phyloP scores from a whole-genome alignment of 345 rosid genomes.

The Eucalyptus guilfoylei region DNA sequence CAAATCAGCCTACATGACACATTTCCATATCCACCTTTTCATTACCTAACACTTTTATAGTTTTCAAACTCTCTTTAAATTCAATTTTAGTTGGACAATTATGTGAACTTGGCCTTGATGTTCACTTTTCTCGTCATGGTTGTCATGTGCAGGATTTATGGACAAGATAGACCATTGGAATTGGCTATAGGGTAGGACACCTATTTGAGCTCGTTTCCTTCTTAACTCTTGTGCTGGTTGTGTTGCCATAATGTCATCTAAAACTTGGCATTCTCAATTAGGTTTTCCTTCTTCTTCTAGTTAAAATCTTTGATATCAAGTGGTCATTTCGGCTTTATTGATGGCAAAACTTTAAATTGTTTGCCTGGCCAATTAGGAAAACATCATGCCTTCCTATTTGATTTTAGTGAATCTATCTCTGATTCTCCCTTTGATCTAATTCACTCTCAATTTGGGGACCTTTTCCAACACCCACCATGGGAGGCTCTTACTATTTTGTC shows the following conservation, averaged over 20 bases:
- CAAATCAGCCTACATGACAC: not conserved
- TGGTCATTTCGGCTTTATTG: not conserved
- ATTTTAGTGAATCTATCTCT: not conserved
- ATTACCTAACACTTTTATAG: not conserved
- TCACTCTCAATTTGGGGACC: not conserved
- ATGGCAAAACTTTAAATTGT: too few relatives aligned
- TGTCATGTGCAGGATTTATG: not conserved
- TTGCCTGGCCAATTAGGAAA: not conserved
- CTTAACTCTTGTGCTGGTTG: not conserved
- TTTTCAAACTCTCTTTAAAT: not conserved
- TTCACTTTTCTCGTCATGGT: not conserved
- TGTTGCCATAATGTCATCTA: not conserved
- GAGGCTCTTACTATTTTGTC: too few relatives aligned
- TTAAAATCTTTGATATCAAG: not conserved
- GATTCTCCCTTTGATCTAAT: not conserved
- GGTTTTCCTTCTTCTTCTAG: not conserved
- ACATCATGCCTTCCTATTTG: not conserved
- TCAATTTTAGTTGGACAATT: not conserved
- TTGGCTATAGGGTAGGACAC: not conserved
- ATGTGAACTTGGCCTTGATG: not conserved
- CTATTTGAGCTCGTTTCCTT: not conserved
- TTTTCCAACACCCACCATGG: too few relatives aligned
- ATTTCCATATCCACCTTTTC: not conserved
- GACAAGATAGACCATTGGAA: not conserved
- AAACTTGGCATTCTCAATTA: not conserved